Conservation (phyloP, 768 basidiomycete genomes). For the Butyriboletus loyo region DNA sequence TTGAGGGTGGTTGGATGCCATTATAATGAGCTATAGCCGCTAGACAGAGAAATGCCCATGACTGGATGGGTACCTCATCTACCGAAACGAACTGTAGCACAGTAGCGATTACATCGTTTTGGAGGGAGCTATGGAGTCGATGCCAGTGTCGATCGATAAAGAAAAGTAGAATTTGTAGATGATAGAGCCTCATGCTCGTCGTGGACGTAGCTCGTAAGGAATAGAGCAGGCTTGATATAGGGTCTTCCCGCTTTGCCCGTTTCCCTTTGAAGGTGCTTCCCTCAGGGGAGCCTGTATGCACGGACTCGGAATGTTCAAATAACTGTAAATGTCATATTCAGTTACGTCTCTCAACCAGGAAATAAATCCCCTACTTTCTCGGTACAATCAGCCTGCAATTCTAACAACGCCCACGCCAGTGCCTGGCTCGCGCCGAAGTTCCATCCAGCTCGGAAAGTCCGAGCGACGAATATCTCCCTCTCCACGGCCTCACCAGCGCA, state of each 20-base stretch:
- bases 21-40: slow-evolving; percentile 66
- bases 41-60: slow-evolving; percentile 82
- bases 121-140: slow-evolving; percentile 55
- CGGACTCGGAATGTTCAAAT: slow-evolving; percentile 59
- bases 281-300: slow-evolving; percentile 36
- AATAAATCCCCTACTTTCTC: slow-evolving; percentile 47
- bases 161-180: slow-evolving; percentile 80
- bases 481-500: slow-evolving; percentile 19
- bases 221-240: slow-evolving; percentile 53
- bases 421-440: slow-evolving; percentile 70
- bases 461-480: slow-evolving; percentile 51
- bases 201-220: slow-evolving; percentile 39
- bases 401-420: slow-evolving; percentile 72
- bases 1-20: slow-evolving; percentile 8
- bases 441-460: slow-evolving; percentile 70
- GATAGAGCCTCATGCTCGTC: slow-evolving; percentile 41
- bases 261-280: slow-evolving; percentile 41
- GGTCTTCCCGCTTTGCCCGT: slow-evolving; percentile 54
- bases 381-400: slow-evolving; percentile 78
- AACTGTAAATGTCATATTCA: slow-evolving; percentile 41
- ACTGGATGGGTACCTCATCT: slow-evolving; percentile 66
- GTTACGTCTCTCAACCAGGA: background rate
- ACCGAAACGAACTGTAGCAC: slow-evolving; percentile 61
- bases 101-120: slow-evolving; percentile 50
- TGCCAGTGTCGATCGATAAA: slow-evolving; percentile 78